Conservation (phyloP, 257 asterid genomes). For the Scutellaria minor region DNA sequence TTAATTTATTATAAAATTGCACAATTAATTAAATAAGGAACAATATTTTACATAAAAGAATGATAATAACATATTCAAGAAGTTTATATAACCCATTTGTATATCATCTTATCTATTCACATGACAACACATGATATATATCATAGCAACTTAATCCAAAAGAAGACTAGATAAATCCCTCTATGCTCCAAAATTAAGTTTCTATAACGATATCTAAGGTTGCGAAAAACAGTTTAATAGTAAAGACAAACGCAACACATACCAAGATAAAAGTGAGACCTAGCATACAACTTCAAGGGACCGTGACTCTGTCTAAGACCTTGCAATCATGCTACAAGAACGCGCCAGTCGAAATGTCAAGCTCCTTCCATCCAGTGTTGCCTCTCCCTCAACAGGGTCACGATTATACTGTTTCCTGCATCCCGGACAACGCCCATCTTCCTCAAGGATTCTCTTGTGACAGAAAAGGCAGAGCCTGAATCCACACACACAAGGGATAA, state of each 20-base stretch:
- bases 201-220: constrained; percentile 55
- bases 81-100: constrained; percentile 44
- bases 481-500: constrained; percentile 88
- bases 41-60: background rate
- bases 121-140: constrained; percentile 45
- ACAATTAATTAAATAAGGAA: constrained; percentile 3
- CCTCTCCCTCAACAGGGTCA: constrained; percentile 53
- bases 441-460: constrained; percentile 90
- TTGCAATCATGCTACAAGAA: constrained; percentile 71
- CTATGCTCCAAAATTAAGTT: constrained; percentile 51
- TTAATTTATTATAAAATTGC: background rate
- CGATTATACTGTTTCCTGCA: constrained; percentile 79
- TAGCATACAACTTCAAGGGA: constrained; percentile 49
- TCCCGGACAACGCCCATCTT: constrained; percentile 92
- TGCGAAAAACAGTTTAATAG: constrained; percentile 43
- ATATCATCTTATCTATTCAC: constrained; percentile 60
- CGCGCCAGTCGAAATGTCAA: constrained; percentile 58
- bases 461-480: constrained; percentile 96
- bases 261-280: constrained; percentile 44
- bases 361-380: constrained; percentile 60
- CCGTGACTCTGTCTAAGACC: constrained; percentile 59
- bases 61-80: constrained; percentile 18
- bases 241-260: constrained; percentile 42
- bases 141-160: constrained; percentile 42
- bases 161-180: constrained; percentile 39